Evolutionary conservation across 139 green algal species (phyloP).

Genomic region (Coelastrella sp.): DNA sequence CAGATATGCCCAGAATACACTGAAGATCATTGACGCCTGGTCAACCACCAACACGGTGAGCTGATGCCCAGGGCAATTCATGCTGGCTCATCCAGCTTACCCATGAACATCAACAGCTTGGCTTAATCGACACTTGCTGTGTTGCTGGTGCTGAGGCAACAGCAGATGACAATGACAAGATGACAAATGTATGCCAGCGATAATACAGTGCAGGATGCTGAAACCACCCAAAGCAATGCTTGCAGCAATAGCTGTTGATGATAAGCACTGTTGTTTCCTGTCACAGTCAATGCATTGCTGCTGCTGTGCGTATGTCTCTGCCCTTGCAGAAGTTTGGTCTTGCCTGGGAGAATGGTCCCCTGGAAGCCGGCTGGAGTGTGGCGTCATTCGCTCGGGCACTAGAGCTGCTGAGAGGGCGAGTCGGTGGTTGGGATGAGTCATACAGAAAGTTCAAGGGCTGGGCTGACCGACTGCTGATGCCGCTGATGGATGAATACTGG

Average conservation of each 20-base stretch:
- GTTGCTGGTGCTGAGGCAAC: too few relatives aligned
- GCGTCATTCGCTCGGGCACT: constrained; percentile 12
- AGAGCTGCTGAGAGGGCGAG: constrained; percentile 26
- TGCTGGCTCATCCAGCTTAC: not conserved
- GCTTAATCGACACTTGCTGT: not conserved
- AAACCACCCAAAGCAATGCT: not conserved
- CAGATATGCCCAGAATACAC: not conserved
- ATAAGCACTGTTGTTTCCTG: not conserved
- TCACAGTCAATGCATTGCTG: not conserved
- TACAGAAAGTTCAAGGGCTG: not conserved
- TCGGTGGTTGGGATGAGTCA: not conserved
- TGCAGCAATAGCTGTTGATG: not conserved
- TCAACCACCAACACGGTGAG: constrained; percentile 25
- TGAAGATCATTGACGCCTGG: constrained; percentile 34
- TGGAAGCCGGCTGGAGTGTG: constrained; percentile 23
- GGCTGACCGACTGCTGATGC: not conserved
- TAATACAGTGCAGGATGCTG: not conserved
- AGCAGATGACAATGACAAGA: not conserved
- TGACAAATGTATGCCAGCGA: not conserved
- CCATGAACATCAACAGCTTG: not conserved
- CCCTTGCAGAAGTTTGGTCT: constrained; percentile 25
- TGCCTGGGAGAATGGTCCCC: constrained; percentile 30
- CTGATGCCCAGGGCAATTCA: not conserved
- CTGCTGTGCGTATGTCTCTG: too few relatives aligned
- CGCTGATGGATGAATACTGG: constrained; percentile 14